Evolutionary conservation across 2,329 filamentous ascomycete genomes (phyloP).

Genomic region (Cordyceps pruinosa): DNA sequence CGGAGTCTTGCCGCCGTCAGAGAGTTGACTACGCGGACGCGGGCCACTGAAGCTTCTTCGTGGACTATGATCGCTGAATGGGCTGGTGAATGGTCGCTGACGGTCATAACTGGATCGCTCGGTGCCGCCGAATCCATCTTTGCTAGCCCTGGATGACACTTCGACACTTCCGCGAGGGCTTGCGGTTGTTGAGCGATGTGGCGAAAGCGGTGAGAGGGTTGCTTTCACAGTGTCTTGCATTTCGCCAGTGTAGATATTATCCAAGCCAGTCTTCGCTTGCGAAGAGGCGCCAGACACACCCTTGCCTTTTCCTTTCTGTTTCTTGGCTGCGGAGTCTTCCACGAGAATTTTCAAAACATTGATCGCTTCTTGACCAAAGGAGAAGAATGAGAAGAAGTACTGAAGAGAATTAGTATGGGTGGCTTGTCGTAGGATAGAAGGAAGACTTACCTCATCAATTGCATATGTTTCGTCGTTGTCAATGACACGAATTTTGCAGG

Average conservation of each 20-base stretch:
- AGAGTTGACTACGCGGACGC: constrained; percentile 44
- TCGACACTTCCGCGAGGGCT: constrained; percentile 53
- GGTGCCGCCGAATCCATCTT: constrained; percentile 44
- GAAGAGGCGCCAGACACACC: constrained; percentile 14
- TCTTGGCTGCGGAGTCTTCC: constrained; percentile 47
- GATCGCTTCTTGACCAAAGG: constrained; percentile 74
- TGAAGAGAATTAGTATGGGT: constrained; percentile 27
- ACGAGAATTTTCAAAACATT: constrained; percentile 68
- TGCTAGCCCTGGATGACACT: constrained; percentile 40
- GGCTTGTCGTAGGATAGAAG: not conserved
- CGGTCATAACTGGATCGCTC: constrained; percentile 45
- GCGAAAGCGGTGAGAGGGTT: constrained; percentile 49
- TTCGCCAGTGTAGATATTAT: constrained; percentile 31
- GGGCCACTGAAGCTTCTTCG: constrained; percentile 59
- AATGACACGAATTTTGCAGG: constrained; percentile 85
- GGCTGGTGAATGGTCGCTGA: constrained; percentile 30
- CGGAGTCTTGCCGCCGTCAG: constrained; percentile 25
- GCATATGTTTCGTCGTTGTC: constrained; percentile 93
- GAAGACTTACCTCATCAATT: constrained; percentile 69
- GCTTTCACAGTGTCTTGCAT: constrained; percentile 54
- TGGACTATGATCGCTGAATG: constrained; percentile 35
- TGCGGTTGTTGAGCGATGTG: constrained; percentile 31
- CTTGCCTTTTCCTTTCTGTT: constrained; percentile 14
- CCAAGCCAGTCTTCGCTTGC: constrained; percentile 22
- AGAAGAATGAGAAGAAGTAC: constrained; percentile 97